A percentile compares a stretch with the other conserved stretches of the same genome.
These are phyloP conservation scores for Cytospora chrysosperma DNA, from an alignment of 2,329 filamentous ascomycete species.

Conservation along the genomic window DNA sequence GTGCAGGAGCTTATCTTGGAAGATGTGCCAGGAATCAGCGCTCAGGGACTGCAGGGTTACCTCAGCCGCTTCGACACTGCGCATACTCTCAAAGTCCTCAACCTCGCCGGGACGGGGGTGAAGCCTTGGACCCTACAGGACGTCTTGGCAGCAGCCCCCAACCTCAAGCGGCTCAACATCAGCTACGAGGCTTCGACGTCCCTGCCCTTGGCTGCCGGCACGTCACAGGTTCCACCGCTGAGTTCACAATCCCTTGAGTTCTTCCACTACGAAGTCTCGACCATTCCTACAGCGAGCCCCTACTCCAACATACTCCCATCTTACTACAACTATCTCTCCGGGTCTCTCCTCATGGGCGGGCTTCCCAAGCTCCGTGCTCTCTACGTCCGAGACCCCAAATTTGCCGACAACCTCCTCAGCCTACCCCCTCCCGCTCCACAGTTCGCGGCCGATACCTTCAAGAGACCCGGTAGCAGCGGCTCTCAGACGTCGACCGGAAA, in stretches of 20 bases:
- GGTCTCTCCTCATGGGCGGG: slow-evolving; percentile 73
- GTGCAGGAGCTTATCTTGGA: slow-evolving; percentile 72
- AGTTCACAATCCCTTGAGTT: slow-evolving; percentile 67
- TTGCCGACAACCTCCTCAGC: slow-evolving; percentile 74
- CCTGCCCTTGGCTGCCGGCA: slow-evolving; percentile 47
- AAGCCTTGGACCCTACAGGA: slow-evolving; percentile 59
- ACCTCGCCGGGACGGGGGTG: slow-evolving; percentile 71
- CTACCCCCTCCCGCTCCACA: slow-evolving; percentile 62
- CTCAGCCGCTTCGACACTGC: slow-evolving; percentile 61
- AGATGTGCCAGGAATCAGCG: slow-evolving; percentile 69
- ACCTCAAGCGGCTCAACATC: slow-evolving; percentile 57
- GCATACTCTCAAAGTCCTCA: slow-evolving; percentile 64
- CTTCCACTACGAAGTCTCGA: slow-evolving; percentile 80
- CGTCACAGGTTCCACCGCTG: slow-evolving; percentile 57
- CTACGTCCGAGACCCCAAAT: slow-evolving; percentile 82
- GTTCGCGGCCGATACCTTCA: slow-evolving; percentile 39
- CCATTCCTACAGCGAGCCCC: slow-evolving; percentile 54
- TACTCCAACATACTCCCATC: slow-evolving; percentile 55
- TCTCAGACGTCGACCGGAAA: slow-evolving; percentile 27
- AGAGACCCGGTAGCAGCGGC: slow-evolving; percentile 36
- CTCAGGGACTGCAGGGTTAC: slow-evolving; percentile 67
- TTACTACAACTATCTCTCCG: slow-evolving; percentile 84
- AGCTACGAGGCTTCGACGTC: slow-evolving; percentile 50
- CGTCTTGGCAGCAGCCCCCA: slow-evolving; percentile 57
- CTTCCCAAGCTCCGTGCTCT: slow-evolving; percentile 73